Evolutionary conservation across 345 rosid species (phyloP).

Genomic region (Lumnitzera racemosa): DNA sequence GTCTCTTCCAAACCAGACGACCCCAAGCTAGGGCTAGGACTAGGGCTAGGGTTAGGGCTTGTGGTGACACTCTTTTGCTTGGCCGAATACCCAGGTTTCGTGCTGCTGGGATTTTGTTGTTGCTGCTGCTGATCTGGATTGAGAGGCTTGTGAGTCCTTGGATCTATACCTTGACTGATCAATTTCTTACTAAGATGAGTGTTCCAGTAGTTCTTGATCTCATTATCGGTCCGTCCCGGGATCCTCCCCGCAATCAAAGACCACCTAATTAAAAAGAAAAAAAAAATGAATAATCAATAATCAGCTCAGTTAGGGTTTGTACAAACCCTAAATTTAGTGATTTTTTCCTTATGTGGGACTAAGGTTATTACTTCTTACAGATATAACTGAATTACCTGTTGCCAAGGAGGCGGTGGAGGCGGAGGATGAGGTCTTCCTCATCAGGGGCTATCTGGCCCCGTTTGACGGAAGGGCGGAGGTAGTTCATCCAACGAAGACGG

Average conservation of each 20-base stretch:
- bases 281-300: background rate
- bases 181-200: slow-evolving; percentile 60
- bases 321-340: background rate
- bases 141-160: slow-evolving; percentile 57
- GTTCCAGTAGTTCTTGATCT: slow-evolving; percentile 73
- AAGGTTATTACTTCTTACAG: background rate
- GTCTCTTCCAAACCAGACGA: slow-evolving; percentile 20
- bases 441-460: slow-evolving; percentile 57
- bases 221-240: slow-evolving; percentile 61
- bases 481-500: slow-evolving; percentile 70
- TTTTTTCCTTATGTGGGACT: background rate
- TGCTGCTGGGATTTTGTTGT: background rate
- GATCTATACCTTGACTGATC: slow-evolving; percentile 58
- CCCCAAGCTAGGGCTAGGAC: slow-evolving; percentile 7
- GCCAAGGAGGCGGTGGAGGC: slow-evolving; percentile 58
- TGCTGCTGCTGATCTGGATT: slow-evolving; percentile 11
- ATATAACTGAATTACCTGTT: slow-evolving; percentile 24
- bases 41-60: slow-evolving; percentile 5
- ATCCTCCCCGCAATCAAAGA: slow-evolving; percentile 62
- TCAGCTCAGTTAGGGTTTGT: background rate
- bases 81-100: slow-evolving; percentile 12
- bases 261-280: slow-evolving; percentile 29
- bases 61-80: slow-evolving; percentile 1
- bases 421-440: slow-evolving; percentile 62
- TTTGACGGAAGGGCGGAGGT: slow-evolving; percentile 53